Percentiles rank a stretch among this genome's conserved stretches.
phyloP scores from a whole-genome alignment of 2,329 filamentous ascomycete species.

The Penicillium sp. region DNA sequence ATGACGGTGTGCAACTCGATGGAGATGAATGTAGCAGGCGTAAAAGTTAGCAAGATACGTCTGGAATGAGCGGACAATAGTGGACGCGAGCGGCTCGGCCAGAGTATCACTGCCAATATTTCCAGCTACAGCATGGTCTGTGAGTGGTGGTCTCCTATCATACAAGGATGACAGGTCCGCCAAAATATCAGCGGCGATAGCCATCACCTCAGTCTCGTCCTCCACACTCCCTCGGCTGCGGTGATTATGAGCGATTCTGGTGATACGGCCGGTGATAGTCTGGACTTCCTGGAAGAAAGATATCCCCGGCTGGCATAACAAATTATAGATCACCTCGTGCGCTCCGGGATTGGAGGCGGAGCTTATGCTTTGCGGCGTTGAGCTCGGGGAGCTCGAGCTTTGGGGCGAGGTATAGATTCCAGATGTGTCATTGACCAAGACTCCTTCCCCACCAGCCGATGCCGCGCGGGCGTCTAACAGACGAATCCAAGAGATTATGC shows the following conservation, averaged over 20 bases:
- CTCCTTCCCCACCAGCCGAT: constrained; percentile 55
- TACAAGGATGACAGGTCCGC: constrained; percentile 52
- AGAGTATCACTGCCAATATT: constrained; percentile 49
- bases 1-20: constrained; percentile 55
- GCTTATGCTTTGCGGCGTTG: not conserved
- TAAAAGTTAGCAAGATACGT: constrained; percentile 58
- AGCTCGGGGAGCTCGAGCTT: constrained; percentile 45
- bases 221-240: constrained; percentile 55
- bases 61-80: constrained; percentile 54
- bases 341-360: not conserved
- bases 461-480: constrained; percentile 56
- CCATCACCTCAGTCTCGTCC: constrained; percentile 59
- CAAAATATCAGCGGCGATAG: constrained; percentile 51
- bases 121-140: constrained; percentile 56
- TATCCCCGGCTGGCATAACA: not conserved
- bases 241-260: constrained; percentile 57
- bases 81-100: constrained; percentile 47
- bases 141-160: constrained; percentile 51
- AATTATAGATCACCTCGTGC: not conserved
- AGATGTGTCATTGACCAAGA: constrained; percentile 47
- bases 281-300: constrained; percentile 58
- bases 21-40: constrained; percentile 55
- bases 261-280: constrained; percentile 57
- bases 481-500: constrained; percentile 51
- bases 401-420: not conserved